Conservation (phyloP, 257 asterid species). For the Datura wrightii region DNA sequence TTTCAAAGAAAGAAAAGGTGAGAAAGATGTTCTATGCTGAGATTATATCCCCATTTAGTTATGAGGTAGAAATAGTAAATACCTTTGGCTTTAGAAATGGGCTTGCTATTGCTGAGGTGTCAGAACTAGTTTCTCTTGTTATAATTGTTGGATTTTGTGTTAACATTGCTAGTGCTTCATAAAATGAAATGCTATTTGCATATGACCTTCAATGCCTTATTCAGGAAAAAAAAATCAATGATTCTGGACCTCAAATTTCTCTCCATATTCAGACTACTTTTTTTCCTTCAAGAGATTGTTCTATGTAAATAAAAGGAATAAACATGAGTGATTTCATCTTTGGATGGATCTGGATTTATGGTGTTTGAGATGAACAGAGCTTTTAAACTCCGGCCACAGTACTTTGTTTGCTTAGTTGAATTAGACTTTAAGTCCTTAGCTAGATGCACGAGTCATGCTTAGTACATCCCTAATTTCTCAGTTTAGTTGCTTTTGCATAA, state of each 20-base stretch:
- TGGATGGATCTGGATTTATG: neutral
- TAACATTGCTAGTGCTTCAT: neutral
- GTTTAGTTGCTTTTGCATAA: neutral
- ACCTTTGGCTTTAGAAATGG: neutral
- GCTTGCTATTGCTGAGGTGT: neutral
- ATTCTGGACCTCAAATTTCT: neutral
- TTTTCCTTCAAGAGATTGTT: neutral
- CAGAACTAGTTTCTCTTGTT: neutral
- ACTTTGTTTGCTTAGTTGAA: neutral
- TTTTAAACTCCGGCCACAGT: neutral
- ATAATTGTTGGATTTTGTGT: neutral
- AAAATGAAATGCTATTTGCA: neutral
- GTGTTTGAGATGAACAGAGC: neutral
- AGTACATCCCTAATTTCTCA: neutral
- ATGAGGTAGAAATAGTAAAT: neutral
- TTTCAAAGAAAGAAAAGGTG: conserved; percentile 57
- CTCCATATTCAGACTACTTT: neutral
- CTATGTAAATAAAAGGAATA: neutral
- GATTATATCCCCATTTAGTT: neutral
- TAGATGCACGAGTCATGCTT: neutral
- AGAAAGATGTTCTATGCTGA: conserved; percentile 24
- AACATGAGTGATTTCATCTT: neutral
- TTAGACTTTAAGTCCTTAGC: neutral
- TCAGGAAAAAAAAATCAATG: no score
- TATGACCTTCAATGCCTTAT: neutral